Evolutionary conservation across 257 asterid genomes (phyloP).

Genomic region (Ocimum tenuiflorum): DNA sequence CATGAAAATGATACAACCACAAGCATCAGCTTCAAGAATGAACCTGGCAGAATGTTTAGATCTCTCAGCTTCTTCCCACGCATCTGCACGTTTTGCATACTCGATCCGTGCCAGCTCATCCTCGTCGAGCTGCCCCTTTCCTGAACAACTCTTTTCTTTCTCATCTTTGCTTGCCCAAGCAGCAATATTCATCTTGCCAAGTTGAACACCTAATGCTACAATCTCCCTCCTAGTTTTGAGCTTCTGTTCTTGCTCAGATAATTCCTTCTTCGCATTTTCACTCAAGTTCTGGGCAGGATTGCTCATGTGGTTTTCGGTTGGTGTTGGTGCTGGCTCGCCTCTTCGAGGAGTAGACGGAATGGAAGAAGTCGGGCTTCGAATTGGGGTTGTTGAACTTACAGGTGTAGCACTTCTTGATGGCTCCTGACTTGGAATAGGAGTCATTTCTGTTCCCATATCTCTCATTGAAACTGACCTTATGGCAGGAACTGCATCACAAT

Average conservation of each 20-base stretch:
- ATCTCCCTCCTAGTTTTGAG: conserved; percentile 81
- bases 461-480: conserved; percentile 96
- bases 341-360: conserved; percentile 86
- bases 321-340: conserved; percentile 64
- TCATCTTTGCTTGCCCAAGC: conserved; percentile 98
- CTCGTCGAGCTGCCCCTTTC: conserved; percentile 23
- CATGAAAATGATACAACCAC: background rate
- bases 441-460: conserved; percentile 99
- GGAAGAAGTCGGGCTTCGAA: conserved; percentile 85
- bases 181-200: conserved; percentile 94
- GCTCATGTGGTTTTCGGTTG: conserved; percentile 30
- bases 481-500: conserved; percentile 36
- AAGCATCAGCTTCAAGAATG: background rate
- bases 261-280: conserved; percentile 40
- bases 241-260: conserved; percentile 77
- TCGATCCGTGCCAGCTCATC: conserved; percentile 58
- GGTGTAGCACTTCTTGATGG: conserved; percentile 96
- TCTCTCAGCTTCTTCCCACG: conserved; percentile 93
- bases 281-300: conserved; percentile 19
- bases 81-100: conserved; percentile 73
- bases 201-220: conserved; percentile 84
- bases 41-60: conserved; percentile 86
- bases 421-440: conserved; percentile 96
- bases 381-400: conserved; percentile 69
- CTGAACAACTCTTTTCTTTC: conserved; percentile 36